A percentile compares a stretch with the other conserved stretches of the same genome.
These are phyloP conservation scores for Biscogniauxia sp. DNA, from an alignment of 2,329 filamentous ascomycete species.

Conservation along the genomic window DNA sequence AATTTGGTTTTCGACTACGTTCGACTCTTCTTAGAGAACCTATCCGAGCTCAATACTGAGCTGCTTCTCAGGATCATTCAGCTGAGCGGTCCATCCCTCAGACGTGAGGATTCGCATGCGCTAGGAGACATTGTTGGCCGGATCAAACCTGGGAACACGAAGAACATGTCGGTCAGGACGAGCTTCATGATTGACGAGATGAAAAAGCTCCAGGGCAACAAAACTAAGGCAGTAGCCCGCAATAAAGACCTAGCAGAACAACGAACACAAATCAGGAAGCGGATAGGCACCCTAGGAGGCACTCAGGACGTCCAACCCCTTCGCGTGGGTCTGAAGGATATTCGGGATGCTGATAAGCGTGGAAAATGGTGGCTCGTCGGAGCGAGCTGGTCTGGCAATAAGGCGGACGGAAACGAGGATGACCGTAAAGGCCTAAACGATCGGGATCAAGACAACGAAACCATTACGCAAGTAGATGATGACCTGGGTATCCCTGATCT, in stretches of 20 bases:
- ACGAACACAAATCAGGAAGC: slow-evolving; percentile 84
- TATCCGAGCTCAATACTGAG: slow-evolving; percentile 86
- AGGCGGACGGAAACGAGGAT: slow-evolving; percentile 29
- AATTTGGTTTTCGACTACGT: slow-evolving; percentile 90
- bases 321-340: slow-evolving; percentile 76
- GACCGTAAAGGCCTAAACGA: slow-evolving; percentile 19
- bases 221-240: slow-evolving; percentile 70
- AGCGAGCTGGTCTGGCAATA: slow-evolving; percentile 72
- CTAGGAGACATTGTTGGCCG: slow-evolving; percentile 85
- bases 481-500: slow-evolving; percentile 65
- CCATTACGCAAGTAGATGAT: slow-evolving; percentile 32
- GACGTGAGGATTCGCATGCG: slow-evolving; percentile 83
- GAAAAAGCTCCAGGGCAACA: slow-evolving; percentile 91
- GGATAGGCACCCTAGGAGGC: slow-evolving; percentile 71
- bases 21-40: slow-evolving; percentile 67
- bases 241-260: slow-evolving; percentile 78
- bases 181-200: slow-evolving; percentile 98
- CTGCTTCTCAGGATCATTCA: slow-evolving; percentile 81
- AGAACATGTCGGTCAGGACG: slow-evolving; percentile 78
- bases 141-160: slow-evolving; percentile 69
- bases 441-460: slow-evolving; percentile 36
- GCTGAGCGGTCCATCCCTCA: slow-evolving; percentile 75
- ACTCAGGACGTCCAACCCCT: slow-evolving; percentile 65
- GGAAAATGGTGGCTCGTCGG: slow-evolving; percentile 99
- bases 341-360: slow-evolving; percentile 77